A percentile compares a stretch with the other conserved stretches of the same genome.
Evolutionary conservation across 1,284 basidiomycete species (phyloP).

Genomic region (Sphagnurus paluster): DNA sequence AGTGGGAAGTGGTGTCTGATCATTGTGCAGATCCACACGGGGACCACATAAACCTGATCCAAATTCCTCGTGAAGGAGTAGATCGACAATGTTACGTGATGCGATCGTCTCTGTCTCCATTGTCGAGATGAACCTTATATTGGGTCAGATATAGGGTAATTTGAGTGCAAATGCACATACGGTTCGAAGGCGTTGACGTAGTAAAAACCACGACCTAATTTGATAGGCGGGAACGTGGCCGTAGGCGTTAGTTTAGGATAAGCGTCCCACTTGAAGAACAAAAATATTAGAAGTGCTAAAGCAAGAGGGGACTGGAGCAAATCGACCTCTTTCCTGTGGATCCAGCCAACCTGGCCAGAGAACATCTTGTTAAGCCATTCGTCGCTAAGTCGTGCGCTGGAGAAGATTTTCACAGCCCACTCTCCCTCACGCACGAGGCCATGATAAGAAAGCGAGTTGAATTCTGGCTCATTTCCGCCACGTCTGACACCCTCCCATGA

Average conservation of each 20-base stretch:
- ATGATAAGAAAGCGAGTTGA: conserved; percentile 90
- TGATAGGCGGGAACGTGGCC: conserved; percentile 69
- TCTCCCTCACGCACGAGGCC: conserved; percentile 57
- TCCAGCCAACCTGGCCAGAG: conserved; percentile 75
- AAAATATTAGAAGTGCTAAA: conserved; percentile 6
- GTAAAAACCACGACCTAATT: conserved; percentile 76
- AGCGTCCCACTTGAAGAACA: conserved; percentile 67
- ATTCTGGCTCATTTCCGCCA: conserved; percentile 65
- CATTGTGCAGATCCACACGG: conserved; percentile 24
- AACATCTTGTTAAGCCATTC: conserved; percentile 71
- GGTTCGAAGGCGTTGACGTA: conserved; percentile 91
- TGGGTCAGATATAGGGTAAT: background rate
- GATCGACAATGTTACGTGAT: conserved; percentile 81
- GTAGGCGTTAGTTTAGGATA: conserved; percentile 76
- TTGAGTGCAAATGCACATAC: conserved; percentile 39
- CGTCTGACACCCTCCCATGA: conserved; percentile 57
- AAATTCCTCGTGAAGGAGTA: conserved; percentile 71
- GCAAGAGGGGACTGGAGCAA: conserved; percentile 2
- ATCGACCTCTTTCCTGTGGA: conserved; percentile 75
- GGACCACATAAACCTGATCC: conserved; percentile 58
- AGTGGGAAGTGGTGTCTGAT: conserved; percentile 9
- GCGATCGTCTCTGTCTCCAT: conserved; percentile 93
- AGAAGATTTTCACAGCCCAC: conserved; percentile 89
- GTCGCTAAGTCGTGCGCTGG: conserved; percentile 61
- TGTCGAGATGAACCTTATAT: conserved; percentile 68